Base-by-base conservation (phyloP, 148 eudicot species). In the Rhododendron williamsianum region DNA sequence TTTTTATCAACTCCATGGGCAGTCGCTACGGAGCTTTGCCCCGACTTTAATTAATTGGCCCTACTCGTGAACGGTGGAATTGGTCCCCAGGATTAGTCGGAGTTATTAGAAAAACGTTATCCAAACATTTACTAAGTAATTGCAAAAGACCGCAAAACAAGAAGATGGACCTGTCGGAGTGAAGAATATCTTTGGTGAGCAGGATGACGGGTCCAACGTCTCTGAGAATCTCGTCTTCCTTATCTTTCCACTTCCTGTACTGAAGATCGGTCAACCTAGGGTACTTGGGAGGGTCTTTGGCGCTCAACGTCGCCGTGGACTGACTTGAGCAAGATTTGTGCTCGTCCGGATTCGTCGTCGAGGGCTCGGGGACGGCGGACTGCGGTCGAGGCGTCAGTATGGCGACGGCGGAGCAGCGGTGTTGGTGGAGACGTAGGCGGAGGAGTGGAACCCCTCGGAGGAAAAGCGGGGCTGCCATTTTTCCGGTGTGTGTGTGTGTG, bases 161-260 rank as follows among this genome's bases (percentile, higher is more conserved):
- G 49, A 51, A 21, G 73, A 60, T 27, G 35, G 21, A 92, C 98
- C 96, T 93, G 87, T 85, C 84, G 78, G 98, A 92, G 87, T 95
- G 98, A 46, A 95, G 89, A 88, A 95, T 93, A 8, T 93, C 92
- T 84, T 93, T 94, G 54, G 87, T 87, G 45, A 91, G 87, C n/a
- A 86, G 84, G 86, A 87, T 89, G 36, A 91, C 78, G 45, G 96
- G 93, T 82, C 91, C 93, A 46, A 95, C 86, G 82, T 93, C 98
- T 33, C 84, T 78, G 1, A 93, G 87, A 84, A 95, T 95, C 78
- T 91, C 90, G 1, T 89, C 90, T 84, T 92, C 93, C 76, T 91
- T 92, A 74, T 87, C 91, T 82, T 88, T 92, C 96, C 96, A 94
- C 43, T 89, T 92, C 19, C 92, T 90, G 67, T 78, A 89, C 78